These are phyloP conservation scores for Colletotrichum eremochloae DNA, from an alignment of 2,329 filamentous ascomycete genomes.

Conservation along the genomic window DNA sequence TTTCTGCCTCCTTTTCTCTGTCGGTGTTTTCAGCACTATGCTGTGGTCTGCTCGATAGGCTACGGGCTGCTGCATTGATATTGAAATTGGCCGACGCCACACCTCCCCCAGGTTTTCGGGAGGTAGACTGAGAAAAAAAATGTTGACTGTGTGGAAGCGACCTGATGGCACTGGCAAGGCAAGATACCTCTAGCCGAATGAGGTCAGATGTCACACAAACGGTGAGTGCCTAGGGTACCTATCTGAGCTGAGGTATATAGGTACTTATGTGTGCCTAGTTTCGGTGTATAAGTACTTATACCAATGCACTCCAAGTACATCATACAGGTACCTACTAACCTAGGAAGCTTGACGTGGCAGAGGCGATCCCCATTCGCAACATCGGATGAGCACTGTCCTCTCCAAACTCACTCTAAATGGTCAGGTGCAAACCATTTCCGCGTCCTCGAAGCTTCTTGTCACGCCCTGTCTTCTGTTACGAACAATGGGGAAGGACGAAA, in stretches of 20 bases:
- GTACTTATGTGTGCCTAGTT: not conserved
- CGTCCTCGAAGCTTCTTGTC: not conserved
- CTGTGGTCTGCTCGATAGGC: not conserved
- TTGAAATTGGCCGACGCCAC: not conserved
- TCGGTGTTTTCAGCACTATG: not conserved
- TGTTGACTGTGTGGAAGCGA: not conserved
- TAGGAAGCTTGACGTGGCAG: not conserved
- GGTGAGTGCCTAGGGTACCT: not conserved
- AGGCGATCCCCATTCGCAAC: constrained; percentile 9
- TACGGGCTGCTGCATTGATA: not conserved
- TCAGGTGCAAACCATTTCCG: not conserved
- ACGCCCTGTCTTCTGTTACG: not conserved
- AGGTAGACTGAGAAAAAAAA: not conserved
- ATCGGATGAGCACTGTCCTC: constrained; percentile 25
- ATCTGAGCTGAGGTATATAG: no score
- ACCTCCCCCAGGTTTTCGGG: not conserved
- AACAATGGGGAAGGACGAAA: not conserved
- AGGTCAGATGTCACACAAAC: constrained; percentile 1
- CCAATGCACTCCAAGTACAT: not conserved
- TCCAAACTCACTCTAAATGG: not conserved
- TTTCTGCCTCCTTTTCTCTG: not conserved
- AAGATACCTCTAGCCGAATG: not conserved
- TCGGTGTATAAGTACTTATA: not conserved
- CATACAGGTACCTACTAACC: not conserved
- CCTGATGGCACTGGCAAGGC: not conserved